Base-by-base conservation (phyloP, 768 basidiomycete species). In the Phlebiopsis flavidoalba region DNA sequence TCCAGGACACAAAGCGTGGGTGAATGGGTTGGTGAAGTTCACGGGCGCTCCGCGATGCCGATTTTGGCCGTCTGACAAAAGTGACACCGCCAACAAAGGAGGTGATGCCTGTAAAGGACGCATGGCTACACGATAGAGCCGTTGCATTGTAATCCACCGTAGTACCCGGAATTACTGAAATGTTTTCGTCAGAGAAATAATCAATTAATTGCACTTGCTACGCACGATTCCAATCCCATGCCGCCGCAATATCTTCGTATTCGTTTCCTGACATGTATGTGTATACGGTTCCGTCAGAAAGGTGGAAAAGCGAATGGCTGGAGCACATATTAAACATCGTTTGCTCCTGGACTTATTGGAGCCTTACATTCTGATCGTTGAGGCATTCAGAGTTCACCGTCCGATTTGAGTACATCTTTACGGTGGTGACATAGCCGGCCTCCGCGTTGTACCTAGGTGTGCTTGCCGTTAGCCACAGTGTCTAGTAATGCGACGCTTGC, bases 171-270 rank as follows among this genome's bases (percentile, higher is more conserved):
- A 91, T 83, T 7, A 88, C 77, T 69, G 46, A 1, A 15, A 31
- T 31, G 53, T n/a, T 4, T n/a, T 26, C 8, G 14, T 40, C 17
- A 10, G 52, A 21, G 10, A 36, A 21, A 17, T 7, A 3, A n/a
- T 14, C 19, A 22, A 4, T 5, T 24, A 36, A 35, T 45, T 15
- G 36, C 3, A 35, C 24, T 21, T 8, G 12, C n/a, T 8, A 57
- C 69, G 57, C 46, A 69, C 69, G 50, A 64, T 88, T 84, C 89
- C 89, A 91, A 70, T 91, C 86, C 88, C 87, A 88, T 1, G 83
- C 77, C 2, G 83, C 88, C 3, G 83, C 73, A 36, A 89, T 89
- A 65, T 89, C 87, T 66, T 87, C 85, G 67, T 89, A 90, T 69
- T 90, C 88, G 64, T 82, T 74, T 14, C 88, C 89, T 53, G 73